phyloP scores from a whole-genome alignment of 495 filamentous ascomycete genomes.

The Tuber indicum region DNA sequence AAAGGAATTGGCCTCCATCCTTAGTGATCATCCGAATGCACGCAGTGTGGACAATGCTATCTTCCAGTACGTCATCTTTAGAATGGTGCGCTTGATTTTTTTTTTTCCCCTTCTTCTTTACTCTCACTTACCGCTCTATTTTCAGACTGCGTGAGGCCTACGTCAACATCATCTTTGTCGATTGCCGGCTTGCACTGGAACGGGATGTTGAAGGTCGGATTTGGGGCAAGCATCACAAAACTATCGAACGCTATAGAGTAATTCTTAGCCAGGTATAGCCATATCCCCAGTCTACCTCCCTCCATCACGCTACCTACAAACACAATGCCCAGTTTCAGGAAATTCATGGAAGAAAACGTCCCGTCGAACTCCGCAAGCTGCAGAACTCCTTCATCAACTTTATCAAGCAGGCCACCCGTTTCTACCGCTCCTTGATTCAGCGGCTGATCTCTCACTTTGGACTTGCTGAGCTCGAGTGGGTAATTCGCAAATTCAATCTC shows the following conservation, averaged over 20 bases:
- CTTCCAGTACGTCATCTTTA: slow-evolving; percentile 35
- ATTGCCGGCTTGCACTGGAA: slow-evolving; percentile 62
- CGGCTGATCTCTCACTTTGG: slow-evolving; percentile 66
- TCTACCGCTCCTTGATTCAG: slow-evolving; percentile 80
- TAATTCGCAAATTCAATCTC: slow-evolving; percentile 62
- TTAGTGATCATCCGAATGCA: slow-evolving; percentile 32
- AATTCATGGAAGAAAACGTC: slow-evolving; percentile 54
- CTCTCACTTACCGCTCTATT: background rate
- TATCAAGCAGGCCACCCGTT: slow-evolving; percentile 76
- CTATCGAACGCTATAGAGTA: slow-evolving; percentile 71
- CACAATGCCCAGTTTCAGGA: slow-evolving; percentile 48
- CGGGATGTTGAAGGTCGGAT: slow-evolving; percentile 61
- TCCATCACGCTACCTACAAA: slow-evolving; percentile 7
- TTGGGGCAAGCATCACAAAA: slow-evolving; percentile 70
- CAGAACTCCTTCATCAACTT: slow-evolving; percentile 73
- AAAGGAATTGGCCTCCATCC: slow-evolving; percentile 33
- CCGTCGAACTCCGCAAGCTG: slow-evolving; percentile 70
- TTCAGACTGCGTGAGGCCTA: slow-evolving; percentile 46
- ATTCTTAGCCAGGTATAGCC: slow-evolving; percentile 46
- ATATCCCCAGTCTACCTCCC: background rate
- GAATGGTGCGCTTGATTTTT: slow-evolving; percentile 9
- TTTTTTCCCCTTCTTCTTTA: background rate
- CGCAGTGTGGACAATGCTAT: slow-evolving; percentile 33
- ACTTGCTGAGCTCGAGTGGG: slow-evolving; percentile 63
- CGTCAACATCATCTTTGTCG: slow-evolving; percentile 63